Evolutionary conservation across 1,284 basidiomycete genomes (phyloP).

Genomic region (Butyriboletus regius): DNA sequence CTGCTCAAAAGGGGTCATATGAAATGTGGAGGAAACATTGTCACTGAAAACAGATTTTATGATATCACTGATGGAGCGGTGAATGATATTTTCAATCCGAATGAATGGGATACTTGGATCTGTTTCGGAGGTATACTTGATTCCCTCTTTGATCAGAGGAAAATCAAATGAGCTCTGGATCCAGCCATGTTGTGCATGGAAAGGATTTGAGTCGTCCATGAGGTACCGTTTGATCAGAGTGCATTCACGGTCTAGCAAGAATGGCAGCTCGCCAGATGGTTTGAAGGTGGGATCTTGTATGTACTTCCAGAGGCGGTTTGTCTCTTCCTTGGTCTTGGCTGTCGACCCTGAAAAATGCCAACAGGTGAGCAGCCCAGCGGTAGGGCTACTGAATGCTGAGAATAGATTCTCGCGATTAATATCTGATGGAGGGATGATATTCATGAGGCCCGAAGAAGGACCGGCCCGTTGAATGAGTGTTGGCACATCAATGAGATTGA

Average conservation of each 20-base stretch:
- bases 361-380: not conserved
- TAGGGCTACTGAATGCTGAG: no score
- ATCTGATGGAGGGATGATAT: no score
- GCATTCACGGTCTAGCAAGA: not conserved
- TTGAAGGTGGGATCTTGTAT: not conserved
- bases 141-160: no score
- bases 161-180: not conserved
- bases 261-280: not conserved
- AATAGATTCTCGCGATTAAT: no score
- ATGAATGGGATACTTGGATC: not conserved
- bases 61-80: not conserved
- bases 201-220: not conserved
- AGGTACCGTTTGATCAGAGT: not conserved
- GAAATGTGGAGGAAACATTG: not conserved
- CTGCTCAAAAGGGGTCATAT: not conserved
- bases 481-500: no score
- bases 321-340: not conserved
- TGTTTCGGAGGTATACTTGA: not conserved
- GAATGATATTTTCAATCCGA: not conserved
- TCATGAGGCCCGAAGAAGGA: no score
- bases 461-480: no score
- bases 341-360: not conserved
- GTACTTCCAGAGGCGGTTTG: not conserved
- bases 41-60: not conserved
- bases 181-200: not conserved